Base-by-base conservation (phyloP, 352 stramenopile species). In the Phytophthora idaei region DNA sequence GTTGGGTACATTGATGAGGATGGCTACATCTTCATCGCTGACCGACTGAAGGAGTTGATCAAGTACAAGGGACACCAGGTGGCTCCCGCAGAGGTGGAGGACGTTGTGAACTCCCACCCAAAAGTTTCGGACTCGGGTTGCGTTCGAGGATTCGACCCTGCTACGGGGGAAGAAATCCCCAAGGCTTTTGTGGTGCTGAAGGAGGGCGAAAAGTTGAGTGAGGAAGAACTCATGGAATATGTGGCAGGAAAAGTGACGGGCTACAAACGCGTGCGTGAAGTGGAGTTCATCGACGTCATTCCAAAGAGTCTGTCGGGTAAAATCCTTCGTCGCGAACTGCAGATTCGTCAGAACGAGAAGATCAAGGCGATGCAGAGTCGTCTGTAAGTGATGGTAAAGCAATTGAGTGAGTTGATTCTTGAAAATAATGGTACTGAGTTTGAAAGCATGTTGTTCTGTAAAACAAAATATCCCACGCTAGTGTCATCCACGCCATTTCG, bases 31-130 rank as follows among this genome's bases (percentile, higher is more conserved):
- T 97, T 88, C 60, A 95, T 98, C 29, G 89, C 92, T 0, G 95
- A 98, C 71, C 76, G 95, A n/a, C 67, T 88, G 15, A 98, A 98
- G 80, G 94, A 98, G 69, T 69, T 98, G 2, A 98, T 98, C 74
- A 98, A 98, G 80, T 93, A 97, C 63, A 97, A 97, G 59, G 94
- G 92, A 11, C 95, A 96, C 57, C 94, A 97, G 58, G 79, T 98
- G 9, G 89, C 94, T 8, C 95, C 94, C 12, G 94, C 94, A 0
- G 93, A 98, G 69, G 73, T 98, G 10, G 95, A 98, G 67, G 93
- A 92, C 8, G 69, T 98, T 11, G 51, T 98, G 0, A 83, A 97
- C 27, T 87, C 76, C 6, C 85, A 98, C 74, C 70, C 77, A 7
- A 67, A 61, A 25, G 51, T 90, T 4, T 11, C 64, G 1, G 79